Conservation (phyloP, 495 filamentous ascomycete genomes). For the Penicillium alfredii region DNA sequence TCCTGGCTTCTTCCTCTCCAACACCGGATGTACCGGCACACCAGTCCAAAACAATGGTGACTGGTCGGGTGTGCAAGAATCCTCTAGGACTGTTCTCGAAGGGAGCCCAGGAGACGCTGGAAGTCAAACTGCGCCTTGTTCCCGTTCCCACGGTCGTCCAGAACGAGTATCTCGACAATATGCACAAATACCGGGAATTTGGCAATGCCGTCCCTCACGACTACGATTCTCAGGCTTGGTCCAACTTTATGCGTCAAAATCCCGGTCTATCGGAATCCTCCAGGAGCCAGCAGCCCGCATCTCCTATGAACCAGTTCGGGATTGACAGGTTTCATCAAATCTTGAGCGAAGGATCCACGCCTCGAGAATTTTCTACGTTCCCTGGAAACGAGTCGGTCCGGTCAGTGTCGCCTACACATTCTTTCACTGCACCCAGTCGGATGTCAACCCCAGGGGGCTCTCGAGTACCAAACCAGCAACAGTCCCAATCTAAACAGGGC, state of each 20-base stretch:
- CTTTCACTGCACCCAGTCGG: constrained; percentile 30
- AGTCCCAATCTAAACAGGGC: constrained; percentile 17
- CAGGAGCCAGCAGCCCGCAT: constrained; percentile 27
- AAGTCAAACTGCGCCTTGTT: constrained; percentile 86
- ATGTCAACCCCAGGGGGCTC: constrained; percentile 32
- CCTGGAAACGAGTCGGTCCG: constrained; percentile 27
- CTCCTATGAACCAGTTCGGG: constrained; percentile 47
- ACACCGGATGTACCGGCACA: constrained; percentile 50
- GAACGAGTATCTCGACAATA: constrained; percentile 59
- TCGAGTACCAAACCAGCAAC: constrained; percentile 22
- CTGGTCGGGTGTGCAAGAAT: constrained; percentile 84
- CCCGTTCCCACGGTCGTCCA: constrained; percentile 72
- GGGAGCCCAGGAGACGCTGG: constrained; percentile 80
- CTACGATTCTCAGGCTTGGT: constrained; percentile 67
- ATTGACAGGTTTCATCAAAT: constrained; percentile 49
- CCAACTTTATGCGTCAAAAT: constrained; percentile 55
- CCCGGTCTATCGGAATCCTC: constrained; percentile 39
- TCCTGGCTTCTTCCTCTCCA: constrained; percentile 57
- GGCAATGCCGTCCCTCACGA: constrained; percentile 56
- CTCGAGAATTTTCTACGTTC: constrained; percentile 35
- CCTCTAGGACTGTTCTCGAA: constrained; percentile 75
- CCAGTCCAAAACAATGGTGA: constrained; percentile 70
- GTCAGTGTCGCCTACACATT: constrained; percentile 34
- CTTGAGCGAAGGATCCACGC: constrained; percentile 41
- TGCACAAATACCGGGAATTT: constrained; percentile 55